These are phyloP conservation scores for Hebeloma cylindrosporum DNA, from an alignment of 768 basidiomycete species.

Conservation along the genomic window DNA sequence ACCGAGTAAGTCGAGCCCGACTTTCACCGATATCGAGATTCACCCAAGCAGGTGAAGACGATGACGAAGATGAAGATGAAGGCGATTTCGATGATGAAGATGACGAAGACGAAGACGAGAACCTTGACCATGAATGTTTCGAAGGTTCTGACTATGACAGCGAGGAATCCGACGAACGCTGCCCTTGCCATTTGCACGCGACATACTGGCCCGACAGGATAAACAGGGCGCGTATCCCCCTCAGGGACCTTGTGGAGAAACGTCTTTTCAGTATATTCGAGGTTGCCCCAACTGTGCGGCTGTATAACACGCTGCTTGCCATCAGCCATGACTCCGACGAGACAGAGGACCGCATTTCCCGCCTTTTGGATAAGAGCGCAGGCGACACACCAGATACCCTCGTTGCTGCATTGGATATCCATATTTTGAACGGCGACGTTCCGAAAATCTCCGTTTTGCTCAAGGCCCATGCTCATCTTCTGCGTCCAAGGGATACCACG, in stretches of 20 bases:
- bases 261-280: constrained; percentile 51
- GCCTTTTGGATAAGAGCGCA: constrained; percentile 40
- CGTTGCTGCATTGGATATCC: constrained; percentile 54
- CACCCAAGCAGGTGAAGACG: constrained; percentile 22
- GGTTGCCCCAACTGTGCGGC: constrained; percentile 42
- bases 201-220: constrained; percentile 52
- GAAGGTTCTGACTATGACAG: constrained; percentile 32
- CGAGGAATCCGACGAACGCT: constrained; percentile 26
- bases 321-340: constrained; percentile 36
- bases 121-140: constrained; percentile 25
- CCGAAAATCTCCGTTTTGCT: constrained; percentile 43
- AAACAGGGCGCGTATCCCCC: constrained; percentile 36
- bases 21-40: constrained; percentile 8
- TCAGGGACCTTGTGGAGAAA: constrained; percentile 46
- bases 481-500: constrained; percentile 58
- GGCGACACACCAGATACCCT: constrained; percentile 51
- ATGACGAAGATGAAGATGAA: constrained; percentile 26
- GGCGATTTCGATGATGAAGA: constrained; percentile 36
- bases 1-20: constrained; percentile 39
- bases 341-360: constrained; percentile 34
- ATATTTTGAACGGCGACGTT: constrained; percentile 36
- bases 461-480: constrained; percentile 46
- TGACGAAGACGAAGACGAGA: constrained; percentile 24
- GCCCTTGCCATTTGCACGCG: constrained; percentile 38
- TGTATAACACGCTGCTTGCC: constrained; percentile 44